A percentile compares a stretch with the other conserved stretches of the same genome.
phyloP scores from a whole-genome alignment of 805 yeast species.

The Kuraishia cidri region DNA sequence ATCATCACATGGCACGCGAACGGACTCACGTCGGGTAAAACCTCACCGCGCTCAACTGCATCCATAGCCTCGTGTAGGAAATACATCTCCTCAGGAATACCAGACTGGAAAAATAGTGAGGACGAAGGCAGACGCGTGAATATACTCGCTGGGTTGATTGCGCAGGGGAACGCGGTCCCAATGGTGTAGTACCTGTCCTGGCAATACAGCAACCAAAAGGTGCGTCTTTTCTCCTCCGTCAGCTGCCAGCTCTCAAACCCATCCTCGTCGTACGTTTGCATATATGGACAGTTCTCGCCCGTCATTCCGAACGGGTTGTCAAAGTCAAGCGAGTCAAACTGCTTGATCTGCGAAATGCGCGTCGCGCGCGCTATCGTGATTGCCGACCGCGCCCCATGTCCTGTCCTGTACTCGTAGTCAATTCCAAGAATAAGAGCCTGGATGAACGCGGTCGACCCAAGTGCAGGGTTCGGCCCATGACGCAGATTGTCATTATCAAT shows the following conservation, averaged over 20 bases:
- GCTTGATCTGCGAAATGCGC: too few species aligned
- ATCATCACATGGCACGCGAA: constrained; percentile 15
- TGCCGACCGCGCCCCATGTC: too few species aligned
- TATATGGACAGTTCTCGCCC: too few species aligned
- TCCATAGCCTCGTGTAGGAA: constrained; percentile 20
- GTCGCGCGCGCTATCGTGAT: too few species aligned
- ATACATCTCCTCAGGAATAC: constrained; percentile 5
- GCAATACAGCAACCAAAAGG: constrained; percentile 21
- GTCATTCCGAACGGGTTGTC: too few species aligned
- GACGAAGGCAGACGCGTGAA: constrained; percentile 1
- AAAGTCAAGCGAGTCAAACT: too few species aligned
- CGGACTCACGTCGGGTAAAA: constrained; percentile 16
- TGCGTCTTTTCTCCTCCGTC: constrained; percentile 18
- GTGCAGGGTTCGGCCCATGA: too few species aligned
- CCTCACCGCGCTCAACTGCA: constrained; percentile 16
- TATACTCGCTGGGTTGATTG: not conserved
- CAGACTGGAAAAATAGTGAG: constrained; percentile 2
- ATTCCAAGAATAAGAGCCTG: not conserved
- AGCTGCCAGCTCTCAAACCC: not conserved
- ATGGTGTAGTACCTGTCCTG: constrained; percentile 21
- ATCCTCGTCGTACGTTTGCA: too few species aligned
- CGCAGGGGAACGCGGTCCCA: constrained; percentile 18
- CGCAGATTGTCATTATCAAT: too few species aligned
- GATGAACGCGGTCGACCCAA: too few species aligned
- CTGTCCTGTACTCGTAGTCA: constrained; percentile 1